These are phyloP conservation scores for Syzygium oleosum DNA, from an alignment of 345 rosid genomes.

Conservation along the genomic window DNA sequence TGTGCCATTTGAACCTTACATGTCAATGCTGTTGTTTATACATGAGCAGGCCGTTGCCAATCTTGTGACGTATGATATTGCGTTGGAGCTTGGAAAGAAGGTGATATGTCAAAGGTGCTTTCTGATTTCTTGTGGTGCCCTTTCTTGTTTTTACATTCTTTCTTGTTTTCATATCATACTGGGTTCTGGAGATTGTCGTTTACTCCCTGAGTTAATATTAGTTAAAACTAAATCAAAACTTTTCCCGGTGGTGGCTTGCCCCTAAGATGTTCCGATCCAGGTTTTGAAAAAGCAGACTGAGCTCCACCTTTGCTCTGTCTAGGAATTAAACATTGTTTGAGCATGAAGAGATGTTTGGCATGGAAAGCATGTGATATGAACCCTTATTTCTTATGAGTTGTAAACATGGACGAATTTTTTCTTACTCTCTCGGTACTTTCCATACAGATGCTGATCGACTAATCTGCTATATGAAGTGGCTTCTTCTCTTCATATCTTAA, in stretches of 20 bases:
- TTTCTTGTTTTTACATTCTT: background rate
- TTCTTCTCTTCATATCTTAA: background rate
- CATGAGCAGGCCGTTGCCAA: conserved; percentile 62
- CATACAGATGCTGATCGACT: background rate
- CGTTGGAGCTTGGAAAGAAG: conserved; percentile 86
- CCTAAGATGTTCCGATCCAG: background rate
- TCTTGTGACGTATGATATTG: conserved; percentile 84
- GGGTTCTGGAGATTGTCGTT: background rate
- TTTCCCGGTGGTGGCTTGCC: background rate
- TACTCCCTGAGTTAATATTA: background rate
- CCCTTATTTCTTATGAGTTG: background rate
- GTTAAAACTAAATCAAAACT: background rate
- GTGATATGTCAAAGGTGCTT: conserved; percentile 79
- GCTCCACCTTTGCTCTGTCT: background rate
- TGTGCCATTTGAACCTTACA: background rate
- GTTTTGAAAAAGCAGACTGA: background rate
- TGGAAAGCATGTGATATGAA: background rate
- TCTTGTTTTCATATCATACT: background rate
- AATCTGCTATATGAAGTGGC: background rate
- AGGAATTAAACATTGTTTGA: background rate
- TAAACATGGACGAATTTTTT: background rate
- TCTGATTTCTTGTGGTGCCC: background rate
- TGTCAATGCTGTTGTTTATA: background rate
- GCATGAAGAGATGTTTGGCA: background rate
- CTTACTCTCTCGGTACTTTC: background rate